Conservation (phyloP, 1,284 basidiomycete species). For the Ustilago lituana region DNA sequence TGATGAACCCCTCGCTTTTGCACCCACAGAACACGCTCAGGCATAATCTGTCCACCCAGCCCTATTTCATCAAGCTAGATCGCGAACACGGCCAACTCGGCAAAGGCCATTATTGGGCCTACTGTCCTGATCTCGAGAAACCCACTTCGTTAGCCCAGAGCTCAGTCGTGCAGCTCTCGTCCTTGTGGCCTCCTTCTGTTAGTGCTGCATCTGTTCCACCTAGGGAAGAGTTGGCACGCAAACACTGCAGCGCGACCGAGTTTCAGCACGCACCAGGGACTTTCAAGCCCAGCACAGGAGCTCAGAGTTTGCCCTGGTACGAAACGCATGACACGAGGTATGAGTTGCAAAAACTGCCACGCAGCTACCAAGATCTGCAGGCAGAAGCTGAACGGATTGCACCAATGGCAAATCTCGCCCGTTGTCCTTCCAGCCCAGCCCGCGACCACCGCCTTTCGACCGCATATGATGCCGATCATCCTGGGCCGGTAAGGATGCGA, state of each 20-base stretch:
- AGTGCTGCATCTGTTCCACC: conserved; percentile 10
- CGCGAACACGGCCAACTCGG: conserved; percentile 32
- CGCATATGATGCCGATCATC: not conserved
- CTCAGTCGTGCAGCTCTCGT: conserved; percentile 25
- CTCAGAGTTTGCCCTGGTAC: not conserved
- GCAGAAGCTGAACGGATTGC: no score
- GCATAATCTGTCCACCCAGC: conserved; percentile 47
- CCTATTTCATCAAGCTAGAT: conserved; percentile 47
- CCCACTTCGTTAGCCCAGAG: conserved; percentile 40
- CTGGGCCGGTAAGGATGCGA: not conserved
- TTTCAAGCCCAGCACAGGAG: not conserved
- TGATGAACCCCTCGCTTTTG: not conserved
- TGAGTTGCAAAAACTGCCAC: not conserved
- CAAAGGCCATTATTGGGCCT: conserved; percentile 50
- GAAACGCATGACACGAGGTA: not conserved
- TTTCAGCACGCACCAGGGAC: not conserved
- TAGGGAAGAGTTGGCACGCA: conserved; percentile 1
- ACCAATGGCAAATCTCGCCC: not conserved
- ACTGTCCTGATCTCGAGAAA: conserved; percentile 35
- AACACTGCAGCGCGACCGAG: not conserved
- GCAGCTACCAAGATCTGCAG: not conserved
- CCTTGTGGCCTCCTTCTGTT: conserved; percentile 25
- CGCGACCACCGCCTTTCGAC: not conserved
- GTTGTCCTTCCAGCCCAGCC: conserved; percentile 10
- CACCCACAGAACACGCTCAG: conserved; percentile 37